phyloP scores from a whole-genome alignment of 192 early-diverging fungal genomes.

The Phlyctochytrium arcticum region DNA sequence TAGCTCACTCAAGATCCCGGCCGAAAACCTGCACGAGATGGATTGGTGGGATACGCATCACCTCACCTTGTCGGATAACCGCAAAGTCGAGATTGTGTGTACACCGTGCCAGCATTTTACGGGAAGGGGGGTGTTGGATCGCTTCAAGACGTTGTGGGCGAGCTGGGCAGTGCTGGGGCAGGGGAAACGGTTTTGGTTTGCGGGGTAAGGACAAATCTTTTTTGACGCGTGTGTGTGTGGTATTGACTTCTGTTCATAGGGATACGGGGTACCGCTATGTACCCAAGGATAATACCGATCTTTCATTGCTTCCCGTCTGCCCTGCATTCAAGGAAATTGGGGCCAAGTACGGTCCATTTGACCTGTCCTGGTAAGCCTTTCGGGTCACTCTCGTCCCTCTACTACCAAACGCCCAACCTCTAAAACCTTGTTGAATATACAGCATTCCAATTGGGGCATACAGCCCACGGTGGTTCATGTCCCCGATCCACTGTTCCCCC shows the following conservation, averaged over 20 bases:
- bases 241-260: slow-evolving; percentile 45
- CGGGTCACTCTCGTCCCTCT: background rate
- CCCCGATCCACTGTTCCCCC: slow-evolving; percentile 70
- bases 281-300: slow-evolving; percentile 37
- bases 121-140: slow-evolving; percentile 57
- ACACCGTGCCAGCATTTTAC: slow-evolving; percentile 74
- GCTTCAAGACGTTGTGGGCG: slow-evolving; percentile 75
- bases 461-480: slow-evolving; percentile 68
- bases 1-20: background rate
- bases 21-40: slow-evolving; percentile 51
- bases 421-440: slow-evolving; percentile 21
- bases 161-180: slow-evolving; percentile 59
- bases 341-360: slow-evolving; percentile 46
- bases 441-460: slow-evolving; percentile 87
- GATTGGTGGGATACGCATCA: slow-evolving; percentile 76
- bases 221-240: no score
- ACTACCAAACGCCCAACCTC: background rate
- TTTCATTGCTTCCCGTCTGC: slow-evolving; percentile 54
- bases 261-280: slow-evolving; percentile 80
- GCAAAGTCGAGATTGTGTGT: slow-evolving; percentile 42
- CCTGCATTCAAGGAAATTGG: slow-evolving; percentile 85
- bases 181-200: slow-evolving; percentile 51
- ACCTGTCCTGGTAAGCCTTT: background rate
- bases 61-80: slow-evolving; percentile 21
- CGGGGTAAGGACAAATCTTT: slow-evolving; percentile 47